Evolutionary conservation across 2,329 filamentous ascomycete species (phyloP), one percentile per base, ranked within the genome.

Genomic region (Colletotrichum lupini): DNA sequence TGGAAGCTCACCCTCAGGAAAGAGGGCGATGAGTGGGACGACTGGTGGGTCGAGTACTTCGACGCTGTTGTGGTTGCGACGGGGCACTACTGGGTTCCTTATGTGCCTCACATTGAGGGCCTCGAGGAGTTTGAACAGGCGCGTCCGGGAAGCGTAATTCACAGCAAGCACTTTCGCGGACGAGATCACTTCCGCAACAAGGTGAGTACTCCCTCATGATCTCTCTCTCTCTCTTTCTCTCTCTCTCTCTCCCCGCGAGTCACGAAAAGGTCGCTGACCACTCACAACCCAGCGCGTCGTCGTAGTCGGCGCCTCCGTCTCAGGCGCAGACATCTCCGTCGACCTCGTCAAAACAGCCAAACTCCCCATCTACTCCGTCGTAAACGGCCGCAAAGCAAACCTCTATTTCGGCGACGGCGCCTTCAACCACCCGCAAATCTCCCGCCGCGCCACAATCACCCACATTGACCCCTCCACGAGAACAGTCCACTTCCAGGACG

Each of bases 261-360:
- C 26, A 26, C 26, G 26, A 26, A 26, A 19, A n/a, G 19, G 19
- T 56, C 16, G 32, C 24, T 32, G 30, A n/a, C 14, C 32, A 35
- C 32, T 12, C 32, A 1, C 32, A 35, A 12, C 37, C 37, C 49
- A 91, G 88, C 85, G 83, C 72, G 88, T 92, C 0, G 83, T 93
- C 0, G 86, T 91, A 0, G 89, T 93, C 1, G 91, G 91, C 3
- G 91, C 89, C 1, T 92, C 89, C 0, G 90, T 92, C 3, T 93
- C 91, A 0, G 91, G 88, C 0, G 87, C 89, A 32, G 92, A 93
- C 76, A 91, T 91, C 14, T 85, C 88, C 1, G 85, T 87, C 68
- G 87, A 89, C 65, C 82, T 91, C 2, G 80, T 86, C 16, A 81
- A 83, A 14, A 80, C 83, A 0, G 86, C 86, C 0, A 77, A 85